Evolutionary conservation across 2,329 filamentous ascomycete species (phyloP).

Genomic region (Tolypocladium capitatum): DNA sequence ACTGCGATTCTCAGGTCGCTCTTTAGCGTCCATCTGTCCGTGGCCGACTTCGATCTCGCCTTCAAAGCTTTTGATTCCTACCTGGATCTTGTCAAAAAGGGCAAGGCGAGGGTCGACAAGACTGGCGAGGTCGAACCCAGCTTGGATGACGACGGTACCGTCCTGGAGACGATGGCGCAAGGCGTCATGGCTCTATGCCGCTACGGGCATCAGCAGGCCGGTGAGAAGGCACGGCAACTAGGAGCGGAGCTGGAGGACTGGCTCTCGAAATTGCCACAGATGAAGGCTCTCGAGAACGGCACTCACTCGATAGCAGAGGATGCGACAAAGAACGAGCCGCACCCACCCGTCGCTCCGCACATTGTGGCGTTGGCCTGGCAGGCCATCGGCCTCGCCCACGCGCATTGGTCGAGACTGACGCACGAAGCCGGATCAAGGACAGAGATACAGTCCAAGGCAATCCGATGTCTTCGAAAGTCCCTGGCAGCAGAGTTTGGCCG

Average conservation of each 20-base stretch:
- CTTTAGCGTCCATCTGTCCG: slow-evolving; percentile 73
- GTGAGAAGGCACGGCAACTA: slow-evolving; percentile 65
- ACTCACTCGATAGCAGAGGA: slow-evolving; percentile 16
- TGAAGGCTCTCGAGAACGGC: slow-evolving; percentile 12
- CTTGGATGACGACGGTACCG: slow-evolving; percentile 65
- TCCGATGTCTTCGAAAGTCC: slow-evolving; percentile 61
- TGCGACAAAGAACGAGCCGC: slow-evolving; percentile 18
- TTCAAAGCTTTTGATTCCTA: slow-evolving; percentile 89
- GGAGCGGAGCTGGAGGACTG: slow-evolving; percentile 60
- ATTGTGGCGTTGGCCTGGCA: slow-evolving; percentile 63
- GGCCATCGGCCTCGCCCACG: slow-evolving; percentile 72
- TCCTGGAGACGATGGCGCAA: slow-evolving; percentile 66
- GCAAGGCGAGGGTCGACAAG: slow-evolving; percentile 73
- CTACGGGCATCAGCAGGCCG: slow-evolving; percentile 62
- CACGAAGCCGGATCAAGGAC: slow-evolving; percentile 59
- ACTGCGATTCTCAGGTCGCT: slow-evolving; percentile 75
- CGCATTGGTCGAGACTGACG: slow-evolving; percentile 76
- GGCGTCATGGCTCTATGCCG: slow-evolving; percentile 71
- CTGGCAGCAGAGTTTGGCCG: slow-evolving; percentile 53
- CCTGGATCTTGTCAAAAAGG: slow-evolving; percentile 72
- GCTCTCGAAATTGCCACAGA: slow-evolving; percentile 46
- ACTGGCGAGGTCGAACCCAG: slow-evolving; percentile 55
- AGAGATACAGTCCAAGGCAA: slow-evolving; percentile 64
- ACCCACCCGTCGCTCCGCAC: slow-evolving; percentile 38
- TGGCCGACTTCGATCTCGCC: slow-evolving; percentile 86